These are phyloP conservation scores for Chlorella ohadii DNA, from an alignment of 139 green algal species.

Conservation along the genomic window DNA sequence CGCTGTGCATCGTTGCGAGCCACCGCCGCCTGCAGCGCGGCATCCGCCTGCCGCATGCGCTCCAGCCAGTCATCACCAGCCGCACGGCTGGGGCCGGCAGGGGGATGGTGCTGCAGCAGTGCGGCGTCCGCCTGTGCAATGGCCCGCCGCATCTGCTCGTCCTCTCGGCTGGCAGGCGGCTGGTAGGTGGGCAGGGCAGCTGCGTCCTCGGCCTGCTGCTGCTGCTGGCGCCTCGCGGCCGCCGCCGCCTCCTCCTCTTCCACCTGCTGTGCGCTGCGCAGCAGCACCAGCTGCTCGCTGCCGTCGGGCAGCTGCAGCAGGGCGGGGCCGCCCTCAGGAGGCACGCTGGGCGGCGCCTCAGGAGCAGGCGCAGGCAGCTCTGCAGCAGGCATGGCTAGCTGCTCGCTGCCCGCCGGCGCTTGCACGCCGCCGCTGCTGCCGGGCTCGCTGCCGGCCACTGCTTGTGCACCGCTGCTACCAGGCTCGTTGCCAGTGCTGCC, in stretches of 20 bases:
- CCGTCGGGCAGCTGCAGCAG: slow-evolving; percentile 14
- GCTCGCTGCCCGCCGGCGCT: not conserved
- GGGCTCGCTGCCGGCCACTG: not conserved
- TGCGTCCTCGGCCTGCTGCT: not conserved
- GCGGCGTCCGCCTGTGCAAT: slow-evolving; percentile 1
- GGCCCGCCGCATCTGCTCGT: slow-evolving; percentile 8
- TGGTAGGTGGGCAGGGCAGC: not conserved
- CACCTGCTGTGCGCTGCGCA: not conserved
- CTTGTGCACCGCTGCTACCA: not conserved
- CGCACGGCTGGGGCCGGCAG: not conserved
- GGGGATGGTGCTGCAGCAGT: not conserved
- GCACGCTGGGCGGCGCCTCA: not conserved
- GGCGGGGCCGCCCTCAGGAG: not conserved
- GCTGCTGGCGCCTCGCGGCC: too few species aligned
- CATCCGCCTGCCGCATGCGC: slow-evolving; percentile 6
- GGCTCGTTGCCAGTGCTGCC: not conserved
- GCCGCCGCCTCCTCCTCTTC: not conserved
- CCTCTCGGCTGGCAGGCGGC: not conserved
- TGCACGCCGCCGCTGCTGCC: not conserved
- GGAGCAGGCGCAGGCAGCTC: too few species aligned
- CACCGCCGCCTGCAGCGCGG: slow-evolving; percentile 1
- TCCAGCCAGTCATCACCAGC: slow-evolving; percentile 4
- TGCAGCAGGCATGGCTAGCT: not conserved
- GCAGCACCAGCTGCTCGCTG: slow-evolving; percentile 4
- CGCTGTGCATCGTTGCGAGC: not conserved